These are phyloP conservation scores for Gossypium australe DNA, from an alignment of 345 rosid species.

Conservation along the genomic window DNA sequence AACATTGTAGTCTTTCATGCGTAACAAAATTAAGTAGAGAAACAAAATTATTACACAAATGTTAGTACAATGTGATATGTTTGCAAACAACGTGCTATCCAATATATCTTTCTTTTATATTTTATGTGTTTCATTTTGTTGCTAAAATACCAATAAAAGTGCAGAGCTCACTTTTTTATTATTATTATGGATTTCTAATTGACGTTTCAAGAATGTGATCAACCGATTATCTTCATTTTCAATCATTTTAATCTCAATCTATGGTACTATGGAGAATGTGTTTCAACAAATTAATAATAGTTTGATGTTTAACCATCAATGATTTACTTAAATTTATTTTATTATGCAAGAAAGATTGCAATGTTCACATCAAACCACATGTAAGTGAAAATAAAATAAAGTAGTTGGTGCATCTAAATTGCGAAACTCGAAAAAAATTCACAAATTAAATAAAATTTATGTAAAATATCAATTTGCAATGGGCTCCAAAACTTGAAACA, in stretches of 20 bases:
- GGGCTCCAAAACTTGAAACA: too few relatives aligned
- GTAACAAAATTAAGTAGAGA: background rate
- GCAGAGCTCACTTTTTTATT: constrained; percentile 36
- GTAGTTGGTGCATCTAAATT: too few relatives aligned
- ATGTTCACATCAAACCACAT: too few relatives aligned
- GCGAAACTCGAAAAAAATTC: too few relatives aligned
- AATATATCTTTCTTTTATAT: too few relatives aligned
- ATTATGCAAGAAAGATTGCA: too few relatives aligned
- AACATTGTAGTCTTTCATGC: background rate
- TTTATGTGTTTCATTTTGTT: too few relatives aligned
- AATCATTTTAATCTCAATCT: constrained; percentile 24
- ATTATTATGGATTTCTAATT: constrained; percentile 22
- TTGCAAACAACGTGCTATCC: background rate
- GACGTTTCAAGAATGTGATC: constrained; percentile 39
- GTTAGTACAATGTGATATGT: background rate
- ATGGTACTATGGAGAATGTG: background rate
- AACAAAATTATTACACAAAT: background rate
- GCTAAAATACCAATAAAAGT: background rate
- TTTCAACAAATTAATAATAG: too few relatives aligned
- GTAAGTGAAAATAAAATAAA: too few relatives aligned
- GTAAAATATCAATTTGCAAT: too few relatives aligned
- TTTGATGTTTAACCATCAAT: background rate
- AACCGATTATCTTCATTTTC: constrained; percentile 20
- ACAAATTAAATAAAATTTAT: too few relatives aligned
- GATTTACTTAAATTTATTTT: too few relatives aligned